A percentile compares a stretch with the other conserved stretches of the same genome.
These are phyloP conservation scores for Yamadazyma blattariae DNA, from an alignment of 1,139 yeast species.

Conservation along the genomic window DNA sequence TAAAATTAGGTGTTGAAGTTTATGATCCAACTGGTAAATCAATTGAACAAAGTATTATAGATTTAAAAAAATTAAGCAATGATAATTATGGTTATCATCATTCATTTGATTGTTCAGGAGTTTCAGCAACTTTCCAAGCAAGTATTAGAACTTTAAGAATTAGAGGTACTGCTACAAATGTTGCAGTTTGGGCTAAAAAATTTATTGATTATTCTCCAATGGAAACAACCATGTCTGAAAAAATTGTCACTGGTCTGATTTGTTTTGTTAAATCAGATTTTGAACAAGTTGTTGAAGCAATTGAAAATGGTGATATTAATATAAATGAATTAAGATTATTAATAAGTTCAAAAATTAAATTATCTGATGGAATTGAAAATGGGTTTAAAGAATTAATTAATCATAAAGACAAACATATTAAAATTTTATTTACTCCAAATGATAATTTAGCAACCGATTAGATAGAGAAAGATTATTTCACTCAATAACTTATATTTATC, in stretches of 20 bases:
- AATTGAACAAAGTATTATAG: conserved; percentile 27
- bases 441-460: conserved; percentile 4
- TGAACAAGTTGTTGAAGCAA: conserved; percentile 31
- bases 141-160: conserved; percentile 51
- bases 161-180: conserved; percentile 62
- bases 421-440: conserved; percentile 31
- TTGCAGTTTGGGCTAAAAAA: conserved; percentile 55
- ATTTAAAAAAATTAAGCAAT: conserved; percentile 37
- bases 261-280: conserved; percentile 38
- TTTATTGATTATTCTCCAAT: conserved; percentile 34
- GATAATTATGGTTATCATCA: conserved; percentile 55
- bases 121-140: conserved; percentile 51
- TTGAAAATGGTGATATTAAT: conserved; percentile 26
- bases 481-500: too few relatives aligned
- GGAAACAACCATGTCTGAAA: conserved; percentile 38
- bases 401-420: conserved; percentile 36
- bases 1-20: conserved; percentile 45
- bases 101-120: conserved; percentile 63
- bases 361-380: conserved; percentile 32
- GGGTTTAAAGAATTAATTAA: conserved; percentile 33
- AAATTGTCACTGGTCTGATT: conserved; percentile 38
- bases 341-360: conserved; percentile 32
- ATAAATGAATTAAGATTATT: conserved; percentile 22
- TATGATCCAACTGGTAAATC: conserved; percentile 45
- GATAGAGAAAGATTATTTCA: too few relatives aligned